Evolutionary conservation across 1,284 basidiomycete genomes (phyloP), one percentile per base, ranked within the genome.

Genomic region (Sanghuangporus sanghuang): DNA sequence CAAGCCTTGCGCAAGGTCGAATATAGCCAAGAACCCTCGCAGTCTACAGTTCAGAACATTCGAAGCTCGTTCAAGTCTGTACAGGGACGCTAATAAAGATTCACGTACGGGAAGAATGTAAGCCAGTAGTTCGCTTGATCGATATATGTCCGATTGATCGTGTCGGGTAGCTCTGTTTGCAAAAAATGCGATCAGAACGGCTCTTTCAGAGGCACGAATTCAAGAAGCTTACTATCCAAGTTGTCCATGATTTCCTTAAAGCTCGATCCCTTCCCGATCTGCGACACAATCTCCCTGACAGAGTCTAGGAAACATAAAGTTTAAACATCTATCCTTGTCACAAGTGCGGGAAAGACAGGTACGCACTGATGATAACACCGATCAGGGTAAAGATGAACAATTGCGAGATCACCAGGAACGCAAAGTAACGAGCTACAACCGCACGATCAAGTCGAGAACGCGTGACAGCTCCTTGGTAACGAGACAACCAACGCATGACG

Each of bases 1-100:
- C 76, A 98, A 76, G 61, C 98, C 86, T 75, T 99, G 97, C 5
- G 96, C 96, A 49, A 99, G 81, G 73, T 99, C 97, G 71, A 98
- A 98, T 64, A 98, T 78, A 27, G 89, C 89, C 53, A 98, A 82
- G 82, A 97, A 97, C 36, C 95, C 96, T 71, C 96, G 92, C 40
- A 98, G 81, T 3, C 90, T 92, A 67, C 12, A 62, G 40, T 11
- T 59, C 49, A 21, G 52, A 39, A 27, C 53, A 53, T 38, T 12
- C 27, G 5, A 32, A 32, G 27, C 27, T 32, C 27, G 3, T 32
- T 32, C 27, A n/a, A 6, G 2, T 14, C 16, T n/a, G 21, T n/a
- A 46, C 16, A 3, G 44, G 16, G 32, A 18, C 50, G 42, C 5
- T 18, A 60, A 16, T 27, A 3, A 21, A 62, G 35, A n/a, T 39